Conservation (phyloP, 2,329 filamentous ascomycete species). For the Didymella lethalis region DNA sequence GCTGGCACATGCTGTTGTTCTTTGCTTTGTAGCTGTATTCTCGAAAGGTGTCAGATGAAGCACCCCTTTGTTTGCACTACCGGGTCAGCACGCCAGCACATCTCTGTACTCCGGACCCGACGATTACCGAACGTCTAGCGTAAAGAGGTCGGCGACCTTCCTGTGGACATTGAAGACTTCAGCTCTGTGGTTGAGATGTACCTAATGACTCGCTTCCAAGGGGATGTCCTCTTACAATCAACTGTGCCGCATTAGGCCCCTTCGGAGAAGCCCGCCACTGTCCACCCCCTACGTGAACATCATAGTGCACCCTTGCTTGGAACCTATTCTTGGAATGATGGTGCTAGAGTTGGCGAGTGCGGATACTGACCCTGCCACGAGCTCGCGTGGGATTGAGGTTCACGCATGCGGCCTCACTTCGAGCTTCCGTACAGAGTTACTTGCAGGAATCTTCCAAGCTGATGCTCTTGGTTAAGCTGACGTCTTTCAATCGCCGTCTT, state of each 20-base stretch:
- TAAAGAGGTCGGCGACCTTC: slow-evolving; percentile 14
- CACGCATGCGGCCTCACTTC: slow-evolving; percentile 14
- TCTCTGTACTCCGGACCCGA: background rate
- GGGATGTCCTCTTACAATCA: background rate
- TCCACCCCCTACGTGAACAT: background rate
- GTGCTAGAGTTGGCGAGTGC: background rate
- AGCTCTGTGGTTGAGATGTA: background rate
- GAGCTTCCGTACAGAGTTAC: background rate
- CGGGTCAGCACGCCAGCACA: slow-evolving; percentile 3
- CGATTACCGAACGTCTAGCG: slow-evolving; percentile 14
- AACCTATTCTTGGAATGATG: slow-evolving; percentile 1
- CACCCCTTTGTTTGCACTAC: slow-evolving; percentile 14
- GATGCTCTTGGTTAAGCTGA: slow-evolving; percentile 15
- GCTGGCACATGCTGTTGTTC: slow-evolving; percentile 7
- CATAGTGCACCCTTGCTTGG: background rate
- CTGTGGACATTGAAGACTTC: background rate
- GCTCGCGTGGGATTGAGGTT: slow-evolving; percentile 9
- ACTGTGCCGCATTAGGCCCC: slow-evolving; percentile 2
- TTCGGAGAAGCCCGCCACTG: background rate
- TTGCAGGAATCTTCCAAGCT: background rate
- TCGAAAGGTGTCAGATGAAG: background rate
- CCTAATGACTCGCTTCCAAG: background rate
- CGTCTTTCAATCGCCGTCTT: slow-evolving; percentile 12
- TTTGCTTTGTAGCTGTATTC: slow-evolving; percentile 10
- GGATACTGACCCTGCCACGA: slow-evolving; percentile 1